These are phyloP conservation scores for Plectosphaerella sp. DNA, from an alignment of 2,329 filamentous ascomycete genomes.

Conservation along the genomic window DNA sequence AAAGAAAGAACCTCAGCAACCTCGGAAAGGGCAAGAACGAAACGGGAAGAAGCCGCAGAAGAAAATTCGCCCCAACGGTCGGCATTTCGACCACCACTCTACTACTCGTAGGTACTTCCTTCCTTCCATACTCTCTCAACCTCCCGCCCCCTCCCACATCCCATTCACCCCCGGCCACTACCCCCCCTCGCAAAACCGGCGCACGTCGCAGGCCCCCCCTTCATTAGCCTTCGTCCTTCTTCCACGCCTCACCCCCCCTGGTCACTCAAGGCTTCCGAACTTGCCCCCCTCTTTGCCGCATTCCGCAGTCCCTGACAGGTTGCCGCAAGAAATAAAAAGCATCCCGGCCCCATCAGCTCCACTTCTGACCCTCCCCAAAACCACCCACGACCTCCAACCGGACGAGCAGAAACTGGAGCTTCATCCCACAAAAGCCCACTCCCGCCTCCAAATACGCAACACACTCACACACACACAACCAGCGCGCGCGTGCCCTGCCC, in stretches of 20 bases:
- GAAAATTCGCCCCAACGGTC: not conserved
- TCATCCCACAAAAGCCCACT: constrained; percentile 12
- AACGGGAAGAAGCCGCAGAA: not conserved
- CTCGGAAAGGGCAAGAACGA: not conserved
- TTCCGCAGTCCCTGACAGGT: constrained; percentile 3
- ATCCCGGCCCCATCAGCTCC: constrained; percentile 12
- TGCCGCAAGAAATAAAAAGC: constrained; percentile 3
- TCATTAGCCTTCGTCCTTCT: not conserved
- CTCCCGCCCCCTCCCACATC: too few species aligned
- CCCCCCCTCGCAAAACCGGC: too few species aligned
- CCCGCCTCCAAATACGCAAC: constrained; percentile 7
- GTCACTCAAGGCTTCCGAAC: not conserved
- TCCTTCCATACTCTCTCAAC: too few species aligned
- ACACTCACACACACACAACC: constrained; percentile 12
- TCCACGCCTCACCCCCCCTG: not conserved
- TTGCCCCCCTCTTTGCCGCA: constrained; percentile 5
- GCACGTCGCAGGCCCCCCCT: too few species aligned
- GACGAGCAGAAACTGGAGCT: constrained; percentile 13
- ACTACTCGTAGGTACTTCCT: too few species aligned
- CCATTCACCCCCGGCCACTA: too few species aligned
- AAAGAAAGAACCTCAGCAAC: not conserved
- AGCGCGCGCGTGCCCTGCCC: not conserved
- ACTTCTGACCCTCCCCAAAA: constrained; percentile 14
- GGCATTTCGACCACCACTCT: too few species aligned
- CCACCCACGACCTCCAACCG: constrained; percentile 11